A percentile compares a stretch with the other conserved stretches of the same genome.
These are phyloP conservation scores for Nematodospora valgi DNA, from an alignment of 805 yeast species.

Conservation along the genomic window DNA sequence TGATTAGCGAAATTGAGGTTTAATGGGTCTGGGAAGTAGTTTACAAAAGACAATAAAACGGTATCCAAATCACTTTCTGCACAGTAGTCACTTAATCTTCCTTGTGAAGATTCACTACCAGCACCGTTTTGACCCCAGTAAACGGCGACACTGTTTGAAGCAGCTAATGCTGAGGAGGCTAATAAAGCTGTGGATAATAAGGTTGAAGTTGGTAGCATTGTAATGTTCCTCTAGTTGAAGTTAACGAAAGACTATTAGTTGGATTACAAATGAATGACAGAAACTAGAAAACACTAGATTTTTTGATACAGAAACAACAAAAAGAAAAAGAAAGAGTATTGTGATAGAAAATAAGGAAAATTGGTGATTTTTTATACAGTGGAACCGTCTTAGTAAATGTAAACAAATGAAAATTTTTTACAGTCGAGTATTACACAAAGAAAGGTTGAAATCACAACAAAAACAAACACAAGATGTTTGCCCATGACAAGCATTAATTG, in stretches of 20 bases:
- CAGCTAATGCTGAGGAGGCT: conserved; percentile 11
- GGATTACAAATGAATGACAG: no score
- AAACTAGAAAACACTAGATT: no score
- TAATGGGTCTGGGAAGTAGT: conserved; percentile 45
- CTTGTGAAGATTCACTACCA: conserved; percentile 26
- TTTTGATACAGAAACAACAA: no score
- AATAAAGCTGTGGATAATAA: conserved; percentile 10
- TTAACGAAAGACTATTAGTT: conserved; percentile 8
- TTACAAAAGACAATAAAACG: conserved; percentile 64
- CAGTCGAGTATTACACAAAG: no score
- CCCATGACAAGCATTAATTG: no score
- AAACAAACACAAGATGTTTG: no score
- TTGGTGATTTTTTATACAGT: no score
- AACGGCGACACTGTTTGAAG: conserved; percentile 16
- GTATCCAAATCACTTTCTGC: conserved; percentile 63
- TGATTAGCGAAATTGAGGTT: conserved; percentile 18
- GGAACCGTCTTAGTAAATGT: no score
- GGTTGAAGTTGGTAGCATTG: conserved; percentile 10
- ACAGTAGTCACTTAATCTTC: conserved; percentile 49
- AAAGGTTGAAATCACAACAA: no score
- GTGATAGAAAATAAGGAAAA: no score
- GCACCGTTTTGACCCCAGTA: conserved; percentile 21
- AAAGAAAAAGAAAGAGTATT: no score
- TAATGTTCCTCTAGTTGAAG: neutral
- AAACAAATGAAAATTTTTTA: no score